Evolutionary conservation across 1,139 yeast species (phyloP), one percentile per base, ranked within the genome.

Genomic region (Kodamaea arcana): DNA sequence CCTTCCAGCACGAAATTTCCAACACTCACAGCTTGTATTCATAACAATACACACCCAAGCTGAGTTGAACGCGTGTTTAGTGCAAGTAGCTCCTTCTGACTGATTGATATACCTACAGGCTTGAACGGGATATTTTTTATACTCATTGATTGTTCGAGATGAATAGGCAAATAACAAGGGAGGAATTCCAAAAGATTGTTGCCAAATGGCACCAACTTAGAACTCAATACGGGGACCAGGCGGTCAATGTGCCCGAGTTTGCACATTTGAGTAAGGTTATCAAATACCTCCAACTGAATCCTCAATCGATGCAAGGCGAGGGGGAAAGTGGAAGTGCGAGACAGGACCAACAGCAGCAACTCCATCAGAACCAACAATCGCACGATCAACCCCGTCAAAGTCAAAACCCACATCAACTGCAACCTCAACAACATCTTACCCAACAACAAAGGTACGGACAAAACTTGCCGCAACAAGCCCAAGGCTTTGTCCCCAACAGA

Each of bases 161-260:
- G 50, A 52, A 52, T 38, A 50, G 58, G 30, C 56, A 50, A 42
- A 46, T 51, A 33, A 46, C 56, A 13, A 56, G 68, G 44, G 75
- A 70, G 48, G 74, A 69, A 40, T 52, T 69, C 27, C 73, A 66
- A 48, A 65, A 61, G 46, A 58, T 63, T 23, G 51, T 68, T 36
- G 69, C 66, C 54, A 73, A 83, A 41, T 78, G 84, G 83, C 78
- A 76, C 45, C 81, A 75, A 50, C 60, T 80, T 45, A 69, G 77
- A 39, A 67, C 68, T 36, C 82, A 79, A 48, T 76, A 65, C 48
- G 84, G 85, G n/a, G 83, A 78, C 31, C 77, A 72, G 43, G 85
- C 80, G 1, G 69, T 69, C 9, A 74, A 72, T 42, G 75, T 76
- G 23, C 80, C 80, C 12, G 85, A 80, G 56, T 80, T 74, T 52